These are phyloP conservation scores for Leccinum fibrillosum DNA, from an alignment of 768 basidiomycete species.

Conservation along the genomic window DNA sequence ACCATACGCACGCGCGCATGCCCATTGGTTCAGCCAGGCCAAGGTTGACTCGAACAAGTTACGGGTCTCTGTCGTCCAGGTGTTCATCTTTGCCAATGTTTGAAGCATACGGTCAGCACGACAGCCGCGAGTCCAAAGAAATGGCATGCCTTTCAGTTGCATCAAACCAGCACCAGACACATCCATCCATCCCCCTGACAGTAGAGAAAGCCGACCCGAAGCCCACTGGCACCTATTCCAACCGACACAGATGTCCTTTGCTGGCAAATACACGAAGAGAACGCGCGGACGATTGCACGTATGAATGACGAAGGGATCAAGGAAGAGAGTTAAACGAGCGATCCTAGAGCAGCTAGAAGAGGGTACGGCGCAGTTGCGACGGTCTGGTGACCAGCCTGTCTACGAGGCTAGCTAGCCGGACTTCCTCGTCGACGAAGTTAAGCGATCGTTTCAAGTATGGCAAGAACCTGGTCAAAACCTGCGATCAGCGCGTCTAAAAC, in stretches of 20 bases:
- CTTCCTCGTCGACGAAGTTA: too few relatives aligned
- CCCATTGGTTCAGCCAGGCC: slow-evolving; percentile 98
- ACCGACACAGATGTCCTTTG: slow-evolving; percentile 44
- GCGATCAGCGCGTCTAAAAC: slow-evolving; percentile 25
- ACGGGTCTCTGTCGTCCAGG: slow-evolving; percentile 88
- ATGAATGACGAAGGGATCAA: slow-evolving; percentile 77
- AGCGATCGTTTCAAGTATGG: slow-evolving; percentile 82
- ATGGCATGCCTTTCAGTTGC: slow-evolving; percentile 67
- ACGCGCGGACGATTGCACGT: slow-evolving; percentile 52
- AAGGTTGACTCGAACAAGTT: slow-evolving; percentile 89
- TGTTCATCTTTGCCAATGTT: slow-evolving; percentile 83
- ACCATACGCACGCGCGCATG: slow-evolving; percentile 97
- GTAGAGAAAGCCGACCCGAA: slow-evolving; percentile 5
- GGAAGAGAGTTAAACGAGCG: slow-evolving; percentile 56
- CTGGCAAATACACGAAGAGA: slow-evolving; percentile 61
- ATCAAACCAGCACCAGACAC: slow-evolving; percentile 16
- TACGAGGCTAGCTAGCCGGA: too few relatives aligned
- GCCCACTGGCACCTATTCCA: slow-evolving; percentile 15
- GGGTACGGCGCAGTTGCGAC: slow-evolving; percentile 56
- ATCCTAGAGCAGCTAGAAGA: slow-evolving; percentile 72
- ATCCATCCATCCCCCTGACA: not conserved
- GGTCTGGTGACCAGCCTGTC: too few relatives aligned
- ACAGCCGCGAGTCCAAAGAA: not conserved
- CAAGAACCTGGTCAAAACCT: slow-evolving; percentile 64
- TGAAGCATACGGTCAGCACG: slow-evolving; percentile 26